A percentile compares a stretch with the other conserved stretches of the same genome.
phyloP scores from a whole-genome alignment of 805 yeast species.

The Zygoascus flipseniorum region DNA sequence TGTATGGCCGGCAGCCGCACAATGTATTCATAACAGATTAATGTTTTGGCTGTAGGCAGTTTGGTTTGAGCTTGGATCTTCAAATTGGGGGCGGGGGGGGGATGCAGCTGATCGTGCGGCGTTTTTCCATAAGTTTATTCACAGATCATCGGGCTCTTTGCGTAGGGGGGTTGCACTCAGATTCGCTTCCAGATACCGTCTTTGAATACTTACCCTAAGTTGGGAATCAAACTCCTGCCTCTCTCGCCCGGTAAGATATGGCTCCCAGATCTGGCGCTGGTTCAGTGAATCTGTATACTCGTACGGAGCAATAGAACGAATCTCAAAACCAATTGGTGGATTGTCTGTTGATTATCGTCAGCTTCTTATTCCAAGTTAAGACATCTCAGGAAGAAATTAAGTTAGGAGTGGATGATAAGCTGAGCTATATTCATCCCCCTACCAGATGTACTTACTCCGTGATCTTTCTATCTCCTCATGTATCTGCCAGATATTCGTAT shows the following conservation, averaged over 20 bases:
- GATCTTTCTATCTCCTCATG: constrained; percentile 11
- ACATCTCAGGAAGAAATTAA: constrained; percentile 2
- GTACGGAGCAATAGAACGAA: constrained; percentile 20
- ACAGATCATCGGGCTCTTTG: too few species aligned
- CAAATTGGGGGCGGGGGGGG: too few species aligned
- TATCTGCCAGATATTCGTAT: constrained; percentile 13
- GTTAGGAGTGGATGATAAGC: background rate
- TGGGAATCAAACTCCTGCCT: constrained; percentile 24
- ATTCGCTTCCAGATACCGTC: background rate
- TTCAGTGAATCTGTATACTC: constrained; percentile 25
- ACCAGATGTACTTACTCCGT: background rate
- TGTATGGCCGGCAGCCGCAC: background rate
- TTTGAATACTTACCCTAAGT: constrained; percentile 14
- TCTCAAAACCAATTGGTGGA: constrained; percentile 7
- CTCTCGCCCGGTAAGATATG: constrained; percentile 23
- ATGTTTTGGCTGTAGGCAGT: background rate
- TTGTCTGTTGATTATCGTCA: background rate
- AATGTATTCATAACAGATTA: background rate
- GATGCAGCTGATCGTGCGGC: too few species aligned
- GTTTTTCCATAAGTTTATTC: too few species aligned
- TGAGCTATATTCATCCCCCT: background rate
- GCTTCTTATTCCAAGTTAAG: background rate
- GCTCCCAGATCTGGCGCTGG: constrained; percentile 25
- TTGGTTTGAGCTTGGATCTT: background rate
- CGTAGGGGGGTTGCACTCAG: background rate